Evolutionary conservation across 106 monocot species (phyloP).

Genomic region (Xerophyta viscosa): DNA sequence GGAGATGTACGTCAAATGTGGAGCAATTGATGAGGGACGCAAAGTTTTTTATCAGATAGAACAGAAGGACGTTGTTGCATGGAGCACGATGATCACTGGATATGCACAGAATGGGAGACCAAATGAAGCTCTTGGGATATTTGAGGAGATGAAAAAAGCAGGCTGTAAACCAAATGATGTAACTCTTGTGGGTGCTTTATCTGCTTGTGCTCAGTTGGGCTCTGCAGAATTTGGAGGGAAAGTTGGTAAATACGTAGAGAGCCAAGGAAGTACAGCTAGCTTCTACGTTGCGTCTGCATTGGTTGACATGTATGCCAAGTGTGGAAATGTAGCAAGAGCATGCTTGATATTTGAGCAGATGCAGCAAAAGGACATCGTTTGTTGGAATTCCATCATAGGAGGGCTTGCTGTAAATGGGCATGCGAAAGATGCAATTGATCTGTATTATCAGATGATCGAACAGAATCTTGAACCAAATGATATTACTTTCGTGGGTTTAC

Average conservation of each 20-base stretch:
- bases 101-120: conserved; percentile 92
- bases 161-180: conserved; percentile 63
- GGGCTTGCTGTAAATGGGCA: conserved; percentile 74
- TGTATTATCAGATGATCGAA: conserved; percentile 50
- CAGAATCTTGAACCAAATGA: conserved; percentile 44
- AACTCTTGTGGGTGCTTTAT: conserved; percentile 73
- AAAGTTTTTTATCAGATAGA: conserved; percentile 60
- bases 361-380: conserved; percentile 49
- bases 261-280: conserved; percentile 20
- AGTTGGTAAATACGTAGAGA: conserved; percentile 59
- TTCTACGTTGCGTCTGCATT: conserved; percentile 66
- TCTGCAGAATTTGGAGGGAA: conserved; percentile 51
- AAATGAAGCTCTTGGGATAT: conserved; percentile 62
- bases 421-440: conserved; percentile 45
- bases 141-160: conserved; percentile 57
- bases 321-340: conserved; percentile 66
- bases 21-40: conserved; percentile 70
- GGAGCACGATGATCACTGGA: conserved; percentile 92
- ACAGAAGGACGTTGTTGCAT: conserved; percentile 64
- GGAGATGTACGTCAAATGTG: conserved; percentile 86
- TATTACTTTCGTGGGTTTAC: conserved; percentile 61
- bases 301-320: conserved; percentile 81
- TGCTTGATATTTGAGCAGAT: conserved; percentile 43
- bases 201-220: conserved; percentile 75
- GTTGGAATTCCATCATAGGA: conserved; percentile 92